Conservation (phyloP, 768 basidiomycete species). For the Phanerochaete carnosa region DNA sequence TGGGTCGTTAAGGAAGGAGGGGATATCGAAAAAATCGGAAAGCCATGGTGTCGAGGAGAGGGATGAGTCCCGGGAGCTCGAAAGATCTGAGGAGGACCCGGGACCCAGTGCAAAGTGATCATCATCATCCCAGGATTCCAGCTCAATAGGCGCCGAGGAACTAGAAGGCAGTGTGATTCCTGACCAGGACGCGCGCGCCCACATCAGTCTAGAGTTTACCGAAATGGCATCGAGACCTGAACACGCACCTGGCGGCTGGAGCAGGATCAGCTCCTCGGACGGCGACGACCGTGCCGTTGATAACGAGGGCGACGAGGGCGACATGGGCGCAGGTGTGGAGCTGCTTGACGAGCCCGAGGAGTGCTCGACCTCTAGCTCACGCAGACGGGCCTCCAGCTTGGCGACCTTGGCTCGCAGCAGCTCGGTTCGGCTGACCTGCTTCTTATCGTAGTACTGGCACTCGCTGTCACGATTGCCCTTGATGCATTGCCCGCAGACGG, state of each 20-base stretch:
- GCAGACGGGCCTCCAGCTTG: conserved; percentile 49
- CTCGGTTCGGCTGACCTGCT: conserved; percentile 57
- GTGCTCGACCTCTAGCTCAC: conserved; percentile 46
- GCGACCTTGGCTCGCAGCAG: conserved; percentile 54
- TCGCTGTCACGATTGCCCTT: conserved; percentile 48
- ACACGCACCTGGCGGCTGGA: conserved; percentile 8
- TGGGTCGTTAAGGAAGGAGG: conserved; percentile 4
- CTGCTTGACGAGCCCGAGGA: conserved; percentile 20
- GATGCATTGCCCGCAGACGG: conserved; percentile 52
- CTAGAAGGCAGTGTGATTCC: conserved; percentile 2
- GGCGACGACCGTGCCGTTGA: conserved; percentile 1
- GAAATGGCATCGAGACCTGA: not conserved
- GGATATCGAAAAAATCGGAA: conserved; percentile 9
- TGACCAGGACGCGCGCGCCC: not conserved
- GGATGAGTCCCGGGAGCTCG: not conserved
- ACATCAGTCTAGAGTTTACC: not conserved
- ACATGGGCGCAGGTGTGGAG: conserved; percentile 21
- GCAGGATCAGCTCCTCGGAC: conserved; percentile 1
- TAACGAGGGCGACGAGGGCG: conserved; percentile 8
- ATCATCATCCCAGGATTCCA: conserved; percentile 6
- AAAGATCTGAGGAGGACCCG: not conserved
- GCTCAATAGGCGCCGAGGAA: conserved; percentile 5
- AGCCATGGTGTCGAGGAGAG: conserved; percentile 9
- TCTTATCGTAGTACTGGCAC: conserved; percentile 60
- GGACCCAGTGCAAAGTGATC: conserved; percentile 1